These are phyloP conservation scores for Cornus kousa DNA, from an alignment of 148 eudicot genomes.

Conservation along the genomic window DNA sequence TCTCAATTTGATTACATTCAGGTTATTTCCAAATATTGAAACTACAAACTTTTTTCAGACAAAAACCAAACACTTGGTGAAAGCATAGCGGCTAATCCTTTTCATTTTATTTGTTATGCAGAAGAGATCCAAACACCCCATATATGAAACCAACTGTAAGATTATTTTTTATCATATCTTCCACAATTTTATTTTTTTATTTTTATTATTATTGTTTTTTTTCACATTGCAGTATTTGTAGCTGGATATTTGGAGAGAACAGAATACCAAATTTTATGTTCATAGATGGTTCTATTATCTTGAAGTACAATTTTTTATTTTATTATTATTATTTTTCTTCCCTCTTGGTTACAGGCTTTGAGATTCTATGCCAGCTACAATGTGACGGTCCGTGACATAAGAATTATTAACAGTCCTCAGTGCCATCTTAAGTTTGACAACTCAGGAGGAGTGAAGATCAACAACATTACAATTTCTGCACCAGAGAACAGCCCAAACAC, in stretches of 20 bases:
- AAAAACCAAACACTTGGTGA: background rate
- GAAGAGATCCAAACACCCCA: constrained; percentile 35
- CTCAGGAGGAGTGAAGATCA: constrained; percentile 45
- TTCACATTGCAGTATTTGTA: too few relatives aligned
- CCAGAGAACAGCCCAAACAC: constrained; percentile 83
- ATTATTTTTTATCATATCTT: too few relatives aligned
- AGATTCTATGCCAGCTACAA: constrained; percentile 65
- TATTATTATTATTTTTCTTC: too few relatives aligned
- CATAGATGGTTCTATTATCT: background rate
- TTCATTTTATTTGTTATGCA: constrained; percentile 23
- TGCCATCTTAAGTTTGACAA: constrained; percentile 85
- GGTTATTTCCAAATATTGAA: constrained; percentile 15
- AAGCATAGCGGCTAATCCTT: background rate
- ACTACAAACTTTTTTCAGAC: background rate
- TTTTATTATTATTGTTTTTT: background rate
- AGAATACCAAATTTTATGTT: too few relatives aligned
- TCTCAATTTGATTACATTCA: constrained; percentile 29
- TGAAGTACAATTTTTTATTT: background rate
- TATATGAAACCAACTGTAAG: constrained; percentile 75
- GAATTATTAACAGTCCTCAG: constrained; percentile 63
- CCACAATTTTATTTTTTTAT: background rate
- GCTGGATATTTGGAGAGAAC: too few relatives aligned
- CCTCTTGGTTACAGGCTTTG: constrained; percentile 43
- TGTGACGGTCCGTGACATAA: constrained; percentile 58
- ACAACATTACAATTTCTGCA: constrained; percentile 63